Evolutionary conservation across 2,329 filamentous ascomycete genomes (phyloP), one percentile per base, ranked within the genome.

Genomic region (Metarhizium guizhouense): DNA sequence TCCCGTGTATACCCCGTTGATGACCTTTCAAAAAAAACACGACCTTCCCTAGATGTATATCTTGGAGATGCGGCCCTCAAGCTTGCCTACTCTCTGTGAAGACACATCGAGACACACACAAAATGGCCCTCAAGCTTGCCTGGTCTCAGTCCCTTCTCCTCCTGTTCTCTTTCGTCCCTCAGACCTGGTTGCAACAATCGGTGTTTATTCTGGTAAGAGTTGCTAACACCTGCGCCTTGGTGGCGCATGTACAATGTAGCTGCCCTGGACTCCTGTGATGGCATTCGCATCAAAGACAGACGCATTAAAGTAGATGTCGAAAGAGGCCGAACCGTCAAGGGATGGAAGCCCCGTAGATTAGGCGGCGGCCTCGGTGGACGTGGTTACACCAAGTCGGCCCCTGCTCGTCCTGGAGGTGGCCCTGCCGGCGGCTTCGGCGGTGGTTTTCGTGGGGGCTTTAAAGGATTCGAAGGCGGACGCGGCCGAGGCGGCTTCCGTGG

Each of bases 261-360:
- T 79, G 94, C 94, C 73, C 85, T 96, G 78, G 95, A 86, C 66
- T 74, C 78, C 63, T 85, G 81, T 70, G 92, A 97, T 80, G 90
- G 90, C 62, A 88, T 96, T 67, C 86, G 87, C 63, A 96, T 99
- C 75, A 95, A 91, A 70, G 92, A 95, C 68, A 85, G 93, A 67
- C 85, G 87, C 65, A 89, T 97, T 66, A 84, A 96, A 68, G 91
- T 97, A 66, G 94, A 99, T 69, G 93, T 97, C 58, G 94, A 99
- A 74, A 86, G 94, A 67, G 94, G 94, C 62, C 87, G 94, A 63
- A 97, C 94, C 36, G 90, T 96, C 45, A 88, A 89, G 67, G 90
- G 88, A 51, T 99, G 94, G 94, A 88, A 89, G 67, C 94, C 94
- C 59, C 86, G 89, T 63, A 87, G 94, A 60, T 87, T 95, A 53